phyloP scores from a whole-genome alignment of 2,329 filamentous ascomycete species.

The Anthostomella pinea region DNA sequence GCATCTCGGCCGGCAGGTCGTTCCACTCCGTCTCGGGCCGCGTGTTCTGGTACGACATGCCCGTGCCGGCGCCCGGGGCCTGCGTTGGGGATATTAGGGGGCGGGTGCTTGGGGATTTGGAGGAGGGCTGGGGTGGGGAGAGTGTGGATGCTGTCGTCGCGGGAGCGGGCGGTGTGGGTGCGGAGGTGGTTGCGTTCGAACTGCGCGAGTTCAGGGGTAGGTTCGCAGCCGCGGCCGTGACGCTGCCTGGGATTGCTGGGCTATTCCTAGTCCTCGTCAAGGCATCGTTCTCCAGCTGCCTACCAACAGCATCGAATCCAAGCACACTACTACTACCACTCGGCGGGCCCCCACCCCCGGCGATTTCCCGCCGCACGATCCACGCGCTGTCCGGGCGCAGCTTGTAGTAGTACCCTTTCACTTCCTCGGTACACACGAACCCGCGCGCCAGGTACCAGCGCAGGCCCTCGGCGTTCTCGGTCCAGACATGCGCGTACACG shows the following conservation, averaged over 20 bases:
- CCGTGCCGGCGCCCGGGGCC: constrained; percentile 17
- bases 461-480: constrained; percentile 60
- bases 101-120: too few relatives aligned
- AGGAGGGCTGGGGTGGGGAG: constrained; percentile 14
- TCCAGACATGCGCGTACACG: constrained; percentile 67
- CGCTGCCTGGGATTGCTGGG: constrained; percentile 15
- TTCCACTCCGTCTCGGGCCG: constrained; percentile 64
- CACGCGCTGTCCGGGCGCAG: constrained; percentile 60
- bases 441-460: constrained; percentile 60
- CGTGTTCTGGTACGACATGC: constrained; percentile 55
- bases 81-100: constrained; percentile 31
- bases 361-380: constrained; percentile 50
- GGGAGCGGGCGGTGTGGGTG: constrained; percentile 7
- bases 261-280: neutral
- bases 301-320: too few relatives aligned
- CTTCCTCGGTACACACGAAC: constrained; percentile 47
- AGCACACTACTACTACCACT: constrained; percentile 5
- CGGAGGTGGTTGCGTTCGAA: constrained; percentile 7
- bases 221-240: constrained; percentile 30
- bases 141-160: neutral
- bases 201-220: constrained; percentile 12
- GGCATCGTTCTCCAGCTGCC: constrained; percentile 1
- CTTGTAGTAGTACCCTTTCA: constrained; percentile 60
- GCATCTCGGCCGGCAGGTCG: constrained; percentile 61
- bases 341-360: constrained; percentile 24